Base-by-base conservation (phyloP, 2,329 filamentous ascomycete species). In the Beauveria brongniartii region DNA sequence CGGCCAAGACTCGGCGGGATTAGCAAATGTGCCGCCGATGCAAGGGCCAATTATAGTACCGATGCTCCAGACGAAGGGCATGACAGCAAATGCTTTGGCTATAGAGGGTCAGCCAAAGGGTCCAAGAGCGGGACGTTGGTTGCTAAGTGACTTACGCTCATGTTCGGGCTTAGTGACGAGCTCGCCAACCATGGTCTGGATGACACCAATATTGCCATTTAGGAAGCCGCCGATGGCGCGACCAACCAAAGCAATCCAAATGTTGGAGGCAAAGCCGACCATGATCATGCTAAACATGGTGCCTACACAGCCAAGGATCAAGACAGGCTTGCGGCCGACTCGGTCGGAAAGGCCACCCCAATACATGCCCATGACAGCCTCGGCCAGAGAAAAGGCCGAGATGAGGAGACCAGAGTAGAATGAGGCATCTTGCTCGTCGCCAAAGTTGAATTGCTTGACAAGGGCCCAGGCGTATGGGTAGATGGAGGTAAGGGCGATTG, bases 61-160 rank as follows among this genome's bases (percentile, higher is more conserved):
- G 57, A 96, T 87, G 52, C 84, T 88, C 92, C 92, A 97, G 8
- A 96, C 89, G 69, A 96, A 96, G 0, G 92, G 92, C 91, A 97
- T 96, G 50, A 96, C 84, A 2, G 91, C 86, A 72, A 92, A 96
- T 30, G 92, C 92, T 64, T 88, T 85, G 62, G 91, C 89, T 91
- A 67, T 64, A 4, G 40, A 57, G 46, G 52, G 53, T 68, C 55
- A 69, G 68, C 63, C 55, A 37, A 58, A 14, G n/a, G n/a, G 28
- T 22, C 14, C 12, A 30, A 50, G 28, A 46, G 34, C 44, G 30
- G 6, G 10, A 18, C 41, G 43, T 10, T 37, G 34, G 14, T 14
- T 30, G n/a, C 14, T 20, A 16, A 14, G 34, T 5, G 34, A 83
- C 87, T 79, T 75, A 91, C 88, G 91, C 75, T 96, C 91, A 74